Percentiles rank a stretch among this genome's conserved stretches.
These are phyloP conservation scores for Komagataea norvegica DNA, from an alignment of 1,139 yeast species.

Conservation along the genomic window DNA sequence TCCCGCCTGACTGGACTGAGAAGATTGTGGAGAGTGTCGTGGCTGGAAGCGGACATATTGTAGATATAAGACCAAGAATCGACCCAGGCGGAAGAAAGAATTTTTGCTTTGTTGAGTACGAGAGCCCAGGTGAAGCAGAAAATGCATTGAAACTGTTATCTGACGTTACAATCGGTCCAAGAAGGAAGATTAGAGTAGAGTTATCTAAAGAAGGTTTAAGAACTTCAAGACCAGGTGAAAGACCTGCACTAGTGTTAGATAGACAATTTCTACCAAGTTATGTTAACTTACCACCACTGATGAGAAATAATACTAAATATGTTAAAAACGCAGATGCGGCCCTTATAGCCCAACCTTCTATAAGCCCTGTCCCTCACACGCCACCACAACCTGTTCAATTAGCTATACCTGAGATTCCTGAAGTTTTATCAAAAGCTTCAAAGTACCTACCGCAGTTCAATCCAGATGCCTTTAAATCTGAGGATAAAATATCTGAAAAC, in stretches of 20 bases:
- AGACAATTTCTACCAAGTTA: constrained; percentile 46
- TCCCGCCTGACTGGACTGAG: constrained; percentile 65
- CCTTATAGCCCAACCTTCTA: background rate
- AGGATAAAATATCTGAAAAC: constrained; percentile 40
- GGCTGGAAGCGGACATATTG: constrained; percentile 59
- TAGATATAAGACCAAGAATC: constrained; percentile 58
- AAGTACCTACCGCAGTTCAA: constrained; percentile 46
- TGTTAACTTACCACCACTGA: constrained; percentile 51
- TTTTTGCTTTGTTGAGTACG: constrained; percentile 59
- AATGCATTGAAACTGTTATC: constrained; percentile 41
- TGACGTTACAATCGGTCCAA: constrained; percentile 42
- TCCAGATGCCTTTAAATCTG: constrained; percentile 39
- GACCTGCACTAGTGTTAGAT: constrained; percentile 40
- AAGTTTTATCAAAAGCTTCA: constrained; percentile 45
- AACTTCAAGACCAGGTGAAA: constrained; percentile 34
- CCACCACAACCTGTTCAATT: constrained; percentile 4
- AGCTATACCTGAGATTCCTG: constrained; percentile 33
- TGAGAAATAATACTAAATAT: constrained; percentile 26
- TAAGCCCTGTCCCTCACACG: background rate
- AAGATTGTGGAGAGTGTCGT: constrained; percentile 51
- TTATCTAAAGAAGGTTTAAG: constrained; percentile 58
- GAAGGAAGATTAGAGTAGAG: constrained; percentile 49
- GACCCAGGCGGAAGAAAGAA: constrained; percentile 64
- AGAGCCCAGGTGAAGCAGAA: constrained; percentile 46
- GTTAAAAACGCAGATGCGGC: constrained; percentile 1